Evolutionary conservation across 2,329 filamentous ascomycete species (phyloP).

Genomic region (Lasiodiplodia sp.): DNA sequence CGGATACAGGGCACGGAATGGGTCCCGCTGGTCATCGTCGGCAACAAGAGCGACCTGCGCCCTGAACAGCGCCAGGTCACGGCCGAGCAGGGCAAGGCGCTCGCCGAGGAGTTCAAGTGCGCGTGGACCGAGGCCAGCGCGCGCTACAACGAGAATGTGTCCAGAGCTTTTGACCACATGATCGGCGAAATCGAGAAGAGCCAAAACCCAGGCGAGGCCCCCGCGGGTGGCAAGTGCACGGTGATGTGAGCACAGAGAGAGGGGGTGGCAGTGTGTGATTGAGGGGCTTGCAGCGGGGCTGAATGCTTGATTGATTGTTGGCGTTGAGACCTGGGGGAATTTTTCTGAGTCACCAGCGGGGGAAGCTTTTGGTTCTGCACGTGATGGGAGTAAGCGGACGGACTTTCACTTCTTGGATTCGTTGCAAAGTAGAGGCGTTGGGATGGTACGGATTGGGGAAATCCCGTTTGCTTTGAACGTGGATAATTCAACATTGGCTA

Average conservation of each 20-base stretch:
- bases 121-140: constrained; percentile 95
- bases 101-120: constrained; percentile 87
- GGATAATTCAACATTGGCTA: constrained; percentile 18
- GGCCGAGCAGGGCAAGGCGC: constrained; percentile 81
- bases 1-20: constrained; percentile 80
- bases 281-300: background rate
- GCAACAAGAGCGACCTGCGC: constrained; percentile 94
- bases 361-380: background rate
- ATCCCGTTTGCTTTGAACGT: constrained; percentile 1
- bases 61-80: constrained; percentile 93
- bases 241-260: constrained; percentile 73
- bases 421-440: constrained; percentile 14
- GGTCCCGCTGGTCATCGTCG: constrained; percentile 92
- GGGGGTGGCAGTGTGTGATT: background rate
- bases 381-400: constrained; percentile 16
- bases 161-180: constrained; percentile 90
- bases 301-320: constrained; percentile 11
- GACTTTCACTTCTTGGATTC: constrained; percentile 14
- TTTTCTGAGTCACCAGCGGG: background rate
- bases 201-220: constrained; percentile 85
- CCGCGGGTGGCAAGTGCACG: constrained; percentile 79
- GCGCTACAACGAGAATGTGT: constrained; percentile 91
- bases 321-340: constrained; percentile 15
- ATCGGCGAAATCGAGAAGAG: constrained; percentile 94
- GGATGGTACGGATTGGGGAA: background rate